phyloP scores from a whole-genome alignment of 257 asterid genomes.

The Nicotiana paniculata region DNA sequence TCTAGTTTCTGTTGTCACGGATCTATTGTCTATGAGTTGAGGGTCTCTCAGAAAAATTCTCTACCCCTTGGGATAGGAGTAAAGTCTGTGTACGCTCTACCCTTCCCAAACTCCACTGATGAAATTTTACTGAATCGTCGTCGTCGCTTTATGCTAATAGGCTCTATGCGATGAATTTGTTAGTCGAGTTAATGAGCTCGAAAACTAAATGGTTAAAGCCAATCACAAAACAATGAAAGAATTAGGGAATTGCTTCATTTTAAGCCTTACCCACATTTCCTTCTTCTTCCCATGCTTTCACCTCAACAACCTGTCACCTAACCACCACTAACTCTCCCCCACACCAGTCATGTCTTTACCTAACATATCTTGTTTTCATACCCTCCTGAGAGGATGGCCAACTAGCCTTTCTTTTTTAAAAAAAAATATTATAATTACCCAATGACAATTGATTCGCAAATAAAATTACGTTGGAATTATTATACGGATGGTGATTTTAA shows the following conservation, averaged over 20 bases:
- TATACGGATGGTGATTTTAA: too few relatives aligned
- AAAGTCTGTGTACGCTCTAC: too few relatives aligned
- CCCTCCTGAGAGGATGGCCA: not conserved
- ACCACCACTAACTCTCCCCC: not conserved
- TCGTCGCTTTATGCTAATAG: too few relatives aligned
- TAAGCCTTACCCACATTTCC: not conserved
- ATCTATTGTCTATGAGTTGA: too few relatives aligned
- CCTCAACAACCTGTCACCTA: not conserved
- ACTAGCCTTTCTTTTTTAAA: not conserved
- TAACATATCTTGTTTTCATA: not conserved
- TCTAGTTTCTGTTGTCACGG: too few relatives aligned
- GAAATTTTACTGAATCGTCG: too few relatives aligned
- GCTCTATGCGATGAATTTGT: too few relatives aligned
- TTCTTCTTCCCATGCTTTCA: not conserved
- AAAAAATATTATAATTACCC: not conserved
- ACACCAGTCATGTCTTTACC: not conserved
- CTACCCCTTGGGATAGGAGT: too few relatives aligned
- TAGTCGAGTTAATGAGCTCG: not conserved
- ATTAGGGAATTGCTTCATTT: not conserved
- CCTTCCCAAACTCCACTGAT: too few relatives aligned
- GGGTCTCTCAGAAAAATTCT: too few relatives aligned
- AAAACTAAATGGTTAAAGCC: not conserved
- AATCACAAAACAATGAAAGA: not conserved
- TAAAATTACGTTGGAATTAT: too few relatives aligned
- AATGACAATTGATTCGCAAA: not conserved